These are phyloP conservation scores for Aethionema arabicum DNA, from an alignment of 345 rosid species.

Conservation along the genomic window DNA sequence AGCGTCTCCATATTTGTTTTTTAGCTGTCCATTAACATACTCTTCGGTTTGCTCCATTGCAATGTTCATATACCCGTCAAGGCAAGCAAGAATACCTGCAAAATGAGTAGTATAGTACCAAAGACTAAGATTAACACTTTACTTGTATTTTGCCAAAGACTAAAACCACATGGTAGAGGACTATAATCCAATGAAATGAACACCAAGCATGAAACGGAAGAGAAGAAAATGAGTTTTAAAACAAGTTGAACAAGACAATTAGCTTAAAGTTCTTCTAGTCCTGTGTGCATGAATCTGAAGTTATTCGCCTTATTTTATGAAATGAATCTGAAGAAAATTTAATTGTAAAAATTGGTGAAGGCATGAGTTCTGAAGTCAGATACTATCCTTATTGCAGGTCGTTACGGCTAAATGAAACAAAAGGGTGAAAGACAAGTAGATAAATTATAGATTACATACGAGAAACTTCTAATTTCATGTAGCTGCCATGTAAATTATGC, in stretches of 20 bases:
- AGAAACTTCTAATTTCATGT: neutral
- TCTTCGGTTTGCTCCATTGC: slow-evolving; percentile 95
- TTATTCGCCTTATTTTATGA: too few species aligned
- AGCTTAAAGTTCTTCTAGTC: neutral
- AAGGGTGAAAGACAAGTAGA: too few species aligned
- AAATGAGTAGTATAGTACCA: neutral
- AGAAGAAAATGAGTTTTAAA: neutral
- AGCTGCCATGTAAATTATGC: neutral
- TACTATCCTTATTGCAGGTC: too few species aligned
- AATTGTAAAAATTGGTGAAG: too few species aligned
- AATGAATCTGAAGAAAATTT: too few species aligned
- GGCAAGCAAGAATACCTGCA: slow-evolving; percentile 70
- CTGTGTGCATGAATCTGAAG: too few species aligned
- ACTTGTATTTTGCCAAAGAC: neutral
- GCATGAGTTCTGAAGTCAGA: too few species aligned
- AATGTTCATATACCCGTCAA: slow-evolving; percentile 84
- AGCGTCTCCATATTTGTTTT: slow-evolving; percentile 86
- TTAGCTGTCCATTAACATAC: slow-evolving; percentile 80
- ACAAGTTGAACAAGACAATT: neutral
- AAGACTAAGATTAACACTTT: too few species aligned
- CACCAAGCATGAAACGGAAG: neutral
- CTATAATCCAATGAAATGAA: neutral
- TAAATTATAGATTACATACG: neutral
- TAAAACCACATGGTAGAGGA: neutral
- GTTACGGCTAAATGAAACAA: too few species aligned